Evolutionary conservation across 2,329 filamentous ascomycete species (phyloP).

Genomic region (Coleophoma eucalyptorum): DNA sequence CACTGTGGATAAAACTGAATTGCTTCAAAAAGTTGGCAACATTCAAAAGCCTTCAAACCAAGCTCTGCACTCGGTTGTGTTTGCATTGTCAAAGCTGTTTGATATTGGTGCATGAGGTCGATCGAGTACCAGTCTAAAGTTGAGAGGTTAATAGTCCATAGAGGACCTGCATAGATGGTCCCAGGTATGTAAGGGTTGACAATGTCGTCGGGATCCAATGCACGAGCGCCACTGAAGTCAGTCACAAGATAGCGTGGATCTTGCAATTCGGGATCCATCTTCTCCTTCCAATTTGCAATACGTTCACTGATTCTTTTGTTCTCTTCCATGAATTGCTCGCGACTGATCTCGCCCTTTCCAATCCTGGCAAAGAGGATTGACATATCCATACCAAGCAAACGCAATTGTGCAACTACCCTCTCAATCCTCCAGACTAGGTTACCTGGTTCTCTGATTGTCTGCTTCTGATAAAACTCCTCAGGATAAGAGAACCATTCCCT

Average conservation of each 20-base stretch:
- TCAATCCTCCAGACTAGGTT: slow-evolving; percentile 65
- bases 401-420: slow-evolving; percentile 59
- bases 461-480: slow-evolving; percentile 54
- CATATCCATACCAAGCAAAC: slow-evolving; percentile 76
- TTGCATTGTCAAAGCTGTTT: slow-evolving; percentile 56
- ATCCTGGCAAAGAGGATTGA: slow-evolving; percentile 71
- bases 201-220: slow-evolving; percentile 58
- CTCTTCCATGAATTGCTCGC: slow-evolving; percentile 61
- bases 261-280: slow-evolving; percentile 58
- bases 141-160: slow-evolving; percentile 73
- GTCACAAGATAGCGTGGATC: slow-evolving; percentile 60
- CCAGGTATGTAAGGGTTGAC: slow-evolving; percentile 70
- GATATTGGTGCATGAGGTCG: slow-evolving; percentile 75
- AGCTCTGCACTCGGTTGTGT: slow-evolving; percentile 47
- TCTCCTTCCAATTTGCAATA: slow-evolving; percentile 46
- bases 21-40: slow-evolving; percentile 76
- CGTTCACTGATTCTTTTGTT: slow-evolving; percentile 48
- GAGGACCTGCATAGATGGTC: slow-evolving; percentile 63
- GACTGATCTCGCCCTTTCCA: slow-evolving; percentile 57
- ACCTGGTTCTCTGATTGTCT: slow-evolving; percentile 54
- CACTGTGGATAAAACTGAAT: slow-evolving; percentile 68
- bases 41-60: slow-evolving; percentile 58
- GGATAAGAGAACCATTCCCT: slow-evolving; percentile 67
- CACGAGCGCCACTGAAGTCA: slow-evolving; percentile 52
- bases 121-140: slow-evolving; percentile 76